These are phyloP conservation scores for Ustilago trichophora DNA, from an alignment of 1,284 basidiomycete genomes.

Conservation along the genomic window DNA sequence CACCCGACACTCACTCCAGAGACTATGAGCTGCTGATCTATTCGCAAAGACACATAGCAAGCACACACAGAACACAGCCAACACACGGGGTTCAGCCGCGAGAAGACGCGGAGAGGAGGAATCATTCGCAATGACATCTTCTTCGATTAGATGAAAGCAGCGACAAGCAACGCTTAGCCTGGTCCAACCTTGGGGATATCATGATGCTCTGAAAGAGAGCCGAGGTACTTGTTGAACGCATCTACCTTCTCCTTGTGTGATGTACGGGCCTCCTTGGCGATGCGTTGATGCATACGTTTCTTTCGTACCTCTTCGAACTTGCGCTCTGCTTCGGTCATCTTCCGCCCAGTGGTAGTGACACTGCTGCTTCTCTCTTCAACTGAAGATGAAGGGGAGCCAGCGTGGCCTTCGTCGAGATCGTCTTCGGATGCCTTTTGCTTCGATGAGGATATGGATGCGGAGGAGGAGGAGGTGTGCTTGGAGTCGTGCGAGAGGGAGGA, in stretches of 20 bases:
- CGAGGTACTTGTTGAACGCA: slow-evolving; percentile 83
- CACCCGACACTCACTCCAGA: too few species aligned
- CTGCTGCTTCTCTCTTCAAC: slow-evolving; percentile 69
- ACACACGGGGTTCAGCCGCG: too few species aligned
- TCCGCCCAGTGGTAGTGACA: slow-evolving; percentile 67
- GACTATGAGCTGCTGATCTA: too few species aligned
- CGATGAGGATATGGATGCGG: slow-evolving; percentile 7
- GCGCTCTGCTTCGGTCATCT: slow-evolving; percentile 86
- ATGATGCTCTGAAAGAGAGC: slow-evolving; percentile 87
- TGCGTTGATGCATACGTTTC: slow-evolving; percentile 79
- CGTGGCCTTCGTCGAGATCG: not conserved
- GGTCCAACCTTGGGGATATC: slow-evolving; percentile 83
- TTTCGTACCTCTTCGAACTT: slow-evolving; percentile 86
- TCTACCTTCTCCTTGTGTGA: slow-evolving; percentile 95
- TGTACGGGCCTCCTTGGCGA: slow-evolving; percentile 81
- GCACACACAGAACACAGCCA: too few species aligned
- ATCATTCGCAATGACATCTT: too few species aligned
- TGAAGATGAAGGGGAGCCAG: slow-evolving; percentile 49
- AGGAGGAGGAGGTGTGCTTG: slow-evolving; percentile 17
- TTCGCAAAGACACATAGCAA: too few species aligned
- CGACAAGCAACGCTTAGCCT: slow-evolving; percentile 11
- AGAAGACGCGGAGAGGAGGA: too few species aligned
- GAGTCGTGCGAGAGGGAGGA: slow-evolving; percentile 33
- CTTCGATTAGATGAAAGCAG: too few species aligned
- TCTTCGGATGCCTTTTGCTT: slow-evolving; percentile 4